Evolutionary conservation across 805 yeast genomes (phyloP), one percentile per base, ranked within the genome.

Genomic region (Kazachstania africana): DNA sequence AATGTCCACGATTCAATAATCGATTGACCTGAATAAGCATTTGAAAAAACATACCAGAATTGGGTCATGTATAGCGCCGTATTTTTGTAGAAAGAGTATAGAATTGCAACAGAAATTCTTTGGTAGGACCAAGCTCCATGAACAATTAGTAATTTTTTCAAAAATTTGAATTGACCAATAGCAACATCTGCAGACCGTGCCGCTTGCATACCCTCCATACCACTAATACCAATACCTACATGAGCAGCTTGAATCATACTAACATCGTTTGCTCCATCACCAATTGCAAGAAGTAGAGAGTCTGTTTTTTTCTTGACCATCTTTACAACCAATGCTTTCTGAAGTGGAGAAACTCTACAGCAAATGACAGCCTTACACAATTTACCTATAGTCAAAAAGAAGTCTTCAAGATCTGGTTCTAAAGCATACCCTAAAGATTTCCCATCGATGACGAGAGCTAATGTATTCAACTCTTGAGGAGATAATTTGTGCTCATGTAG

Each of bases 161-260:
- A 65, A 54, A 72, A 91, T 53, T 77, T 77, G 68, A 91, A 91
- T 55, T 91, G 97, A 0, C 95, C 97, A 56, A 93, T 84, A 1
- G 97, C 85, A 37, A 91, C 75, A 64, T 91, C 99, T 0, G 99
- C 97, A 55, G 94, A 78, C 55, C 99, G 71, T 0, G 98, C 96
- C 8, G 98, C 98, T 59, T 91, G 99, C 84, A 87, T 85, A 44
- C 99, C 99, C 61, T 91, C 99, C 88, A 85, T 79, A 42, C 99
- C 99, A 58, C 94, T 82, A 40, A 91, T 93, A 53, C 99, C 99
- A 16, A 91, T 95, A 40, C 99, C 99, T 32, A 91, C 95, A 56
- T 91, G 97, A 0, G 98, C 98, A 12, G 98, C 97, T 58, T 91
- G 98, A 42, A 91, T 91, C 99, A 91, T 91, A 23, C 94, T 79